These are phyloP conservation scores for Colletotrichum lentis DNA, from an alignment of 2,329 filamentous ascomycete genomes.

Conservation along the genomic window DNA sequence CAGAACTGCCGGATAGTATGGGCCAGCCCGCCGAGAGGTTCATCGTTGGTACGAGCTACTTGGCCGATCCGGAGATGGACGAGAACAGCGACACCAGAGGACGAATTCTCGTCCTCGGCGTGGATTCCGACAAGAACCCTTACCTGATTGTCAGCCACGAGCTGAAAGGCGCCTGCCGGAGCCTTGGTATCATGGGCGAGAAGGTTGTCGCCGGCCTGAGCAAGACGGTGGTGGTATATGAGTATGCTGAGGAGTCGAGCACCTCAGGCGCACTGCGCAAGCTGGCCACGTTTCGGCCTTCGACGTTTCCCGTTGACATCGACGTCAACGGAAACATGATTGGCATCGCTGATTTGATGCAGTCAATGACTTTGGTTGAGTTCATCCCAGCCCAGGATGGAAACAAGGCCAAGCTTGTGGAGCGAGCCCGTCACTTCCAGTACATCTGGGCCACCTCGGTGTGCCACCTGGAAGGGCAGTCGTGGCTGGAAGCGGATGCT, in stretches of 20 bases:
- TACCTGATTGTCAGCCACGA: slow-evolving; percentile 74
- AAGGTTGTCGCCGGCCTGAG: slow-evolving; percentile 87
- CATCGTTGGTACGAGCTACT: slow-evolving; percentile 86
- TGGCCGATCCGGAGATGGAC: slow-evolving; percentile 67
- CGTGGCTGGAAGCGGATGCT: slow-evolving; percentile 84
- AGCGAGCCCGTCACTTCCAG: slow-evolving; percentile 82
- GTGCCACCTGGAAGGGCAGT: slow-evolving; percentile 73
- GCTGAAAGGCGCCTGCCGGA: slow-evolving; percentile 82
- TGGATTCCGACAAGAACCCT: slow-evolving; percentile 76
- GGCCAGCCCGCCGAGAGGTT: slow-evolving; percentile 77
- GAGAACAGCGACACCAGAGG: slow-evolving; percentile 65
- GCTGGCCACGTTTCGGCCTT: slow-evolving; percentile 78
- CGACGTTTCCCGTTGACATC: slow-evolving; percentile 84
- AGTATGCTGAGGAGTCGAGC: slow-evolving; percentile 64
- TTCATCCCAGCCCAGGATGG: slow-evolving; percentile 68
- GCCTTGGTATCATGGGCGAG: slow-evolving; percentile 76
- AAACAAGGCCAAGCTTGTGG: slow-evolving; percentile 69
- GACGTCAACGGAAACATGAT: slow-evolving; percentile 78
- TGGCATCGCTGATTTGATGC: slow-evolving; percentile 91
- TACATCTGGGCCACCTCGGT: slow-evolving; percentile 84
- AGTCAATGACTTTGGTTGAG: slow-evolving; percentile 82
- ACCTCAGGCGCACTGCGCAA: slow-evolving; percentile 70
- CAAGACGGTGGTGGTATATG: slow-evolving; percentile 77
- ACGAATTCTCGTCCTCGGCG: slow-evolving; percentile 83
- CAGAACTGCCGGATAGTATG: slow-evolving; percentile 69